Conservation (phyloP, 2,329 filamentous ascomycete genomes). For the Pyricularia pennisetigena region DNA sequence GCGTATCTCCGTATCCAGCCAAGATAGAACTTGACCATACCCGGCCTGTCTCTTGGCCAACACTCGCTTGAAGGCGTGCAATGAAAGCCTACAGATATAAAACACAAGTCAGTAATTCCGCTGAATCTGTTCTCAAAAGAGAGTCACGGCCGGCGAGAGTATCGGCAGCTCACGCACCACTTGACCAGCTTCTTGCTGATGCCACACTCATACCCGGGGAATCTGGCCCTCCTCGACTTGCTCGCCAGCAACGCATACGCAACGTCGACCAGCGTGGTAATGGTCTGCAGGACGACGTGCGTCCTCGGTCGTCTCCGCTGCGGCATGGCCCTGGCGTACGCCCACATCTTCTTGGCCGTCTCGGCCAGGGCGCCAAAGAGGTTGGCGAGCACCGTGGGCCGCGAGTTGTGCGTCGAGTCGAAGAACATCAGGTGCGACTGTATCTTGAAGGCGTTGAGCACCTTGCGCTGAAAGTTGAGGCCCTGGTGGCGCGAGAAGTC, state of each 20-base stretch:
- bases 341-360: constrained; percentile 66
- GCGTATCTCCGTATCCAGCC: constrained; percentile 47
- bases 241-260: constrained; percentile 55
- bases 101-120: not conserved
- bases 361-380: constrained; percentile 67
- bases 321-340: constrained; percentile 50
- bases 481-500: constrained; percentile 66
- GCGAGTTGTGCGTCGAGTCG: constrained; percentile 68
- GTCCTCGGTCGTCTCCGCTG: constrained; percentile 42
- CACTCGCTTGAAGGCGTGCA: constrained; percentile 59
- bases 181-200: constrained; percentile 49
- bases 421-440: constrained; percentile 79
- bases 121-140: not conserved
- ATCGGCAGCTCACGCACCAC: constrained; percentile 38
- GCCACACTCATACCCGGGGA: constrained; percentile 45
- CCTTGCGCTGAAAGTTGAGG: constrained; percentile 69
- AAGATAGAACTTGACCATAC: constrained; percentile 54
- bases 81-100: constrained; percentile 47
- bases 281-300: constrained; percentile 55
- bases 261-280: constrained; percentile 55
- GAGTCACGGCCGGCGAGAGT: not conserved
- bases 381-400: constrained; percentile 60
- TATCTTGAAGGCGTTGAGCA: constrained; percentile 69
- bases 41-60: constrained; percentile 62
- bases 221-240: constrained; percentile 30